phyloP scores from a whole-genome alignment of 2,329 filamentous ascomycete genomes.

The Thielaviopsis populi region DNA sequence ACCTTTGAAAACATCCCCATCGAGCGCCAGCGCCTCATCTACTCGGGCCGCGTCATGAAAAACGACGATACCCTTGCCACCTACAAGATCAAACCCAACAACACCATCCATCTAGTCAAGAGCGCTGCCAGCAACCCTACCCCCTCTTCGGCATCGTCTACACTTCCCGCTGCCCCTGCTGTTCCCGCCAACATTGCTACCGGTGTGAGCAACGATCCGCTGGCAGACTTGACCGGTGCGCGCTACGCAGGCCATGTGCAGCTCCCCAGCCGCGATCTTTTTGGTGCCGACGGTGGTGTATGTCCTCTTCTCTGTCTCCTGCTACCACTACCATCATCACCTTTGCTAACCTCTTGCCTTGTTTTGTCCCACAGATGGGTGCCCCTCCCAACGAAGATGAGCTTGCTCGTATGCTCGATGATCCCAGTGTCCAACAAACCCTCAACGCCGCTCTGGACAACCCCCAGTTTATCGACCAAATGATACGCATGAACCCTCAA shows the following conservation, averaged over 20 bases:
- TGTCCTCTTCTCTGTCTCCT: constrained; percentile 28
- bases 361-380: constrained; percentile 53
- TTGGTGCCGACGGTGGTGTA: constrained; percentile 88
- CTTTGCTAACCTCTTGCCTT: constrained; percentile 3
- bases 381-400: constrained; percentile 68
- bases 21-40: constrained; percentile 88
- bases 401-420: constrained; percentile 70
- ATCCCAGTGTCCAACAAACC: constrained; percentile 70
- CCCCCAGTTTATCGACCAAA: constrained; percentile 84
- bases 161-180: constrained; percentile 30
- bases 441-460: constrained; percentile 95
- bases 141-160: constrained; percentile 28
- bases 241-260: constrained; percentile 86
- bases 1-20: constrained; percentile 78
- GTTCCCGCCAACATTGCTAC: constrained; percentile 64
- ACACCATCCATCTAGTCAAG: constrained; percentile 94
- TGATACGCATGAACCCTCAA: constrained; percentile 84
- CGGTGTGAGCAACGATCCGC: constrained; percentile 71
- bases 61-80: constrained; percentile 71
- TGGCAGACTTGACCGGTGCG: constrained; percentile 82
- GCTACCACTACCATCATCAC: not conserved
- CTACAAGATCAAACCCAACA: constrained; percentile 92
- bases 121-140: constrained; percentile 74
- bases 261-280: constrained; percentile 73
- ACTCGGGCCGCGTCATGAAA: constrained; percentile 93